Percentiles rank a stretch among this genome's conserved stretches.
Conservation (phyloP, 2,329 filamentous ascomycete species). For the Aphanocladium album region DNA sequence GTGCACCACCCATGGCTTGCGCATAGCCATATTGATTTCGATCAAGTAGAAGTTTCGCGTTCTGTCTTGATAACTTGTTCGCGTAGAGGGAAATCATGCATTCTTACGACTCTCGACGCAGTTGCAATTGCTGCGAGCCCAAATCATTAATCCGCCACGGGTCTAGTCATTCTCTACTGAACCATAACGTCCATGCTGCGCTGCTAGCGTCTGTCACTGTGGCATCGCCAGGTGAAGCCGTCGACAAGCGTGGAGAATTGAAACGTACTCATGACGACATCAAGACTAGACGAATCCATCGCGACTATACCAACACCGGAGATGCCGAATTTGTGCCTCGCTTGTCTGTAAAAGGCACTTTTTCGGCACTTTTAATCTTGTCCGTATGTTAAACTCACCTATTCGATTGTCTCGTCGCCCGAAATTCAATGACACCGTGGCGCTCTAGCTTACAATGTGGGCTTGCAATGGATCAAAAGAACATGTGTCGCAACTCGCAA, state of each 20-base stretch:
- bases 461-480: too few species aligned
- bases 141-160: neutral
- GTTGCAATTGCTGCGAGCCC: too few species aligned
- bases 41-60: neutral
- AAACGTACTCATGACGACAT: neutral
- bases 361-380: neutral
- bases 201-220: too few species aligned
- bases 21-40: neutral
- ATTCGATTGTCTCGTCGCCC: too few species aligned
- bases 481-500: too few species aligned
- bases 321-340: neutral
- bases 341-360: neutral
- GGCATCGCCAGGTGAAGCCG: neutral
- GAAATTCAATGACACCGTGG: too few species aligned
- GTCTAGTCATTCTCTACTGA: neutral
- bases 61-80: too few species aligned
- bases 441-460: too few species aligned
- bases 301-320: neutral
- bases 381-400: neutral
- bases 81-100: too few species aligned
- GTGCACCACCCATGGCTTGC: conserved; percentile 5
- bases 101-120: too few species aligned
- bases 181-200: too few species aligned
- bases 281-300: neutral
- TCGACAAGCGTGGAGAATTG: neutral